A percentile compares a stretch with the other conserved stretches of the same genome.
Evolutionary conservation across 495 filamentous ascomycete species (phyloP).

Genomic region (Sphaerosporella brunnea): DNA sequence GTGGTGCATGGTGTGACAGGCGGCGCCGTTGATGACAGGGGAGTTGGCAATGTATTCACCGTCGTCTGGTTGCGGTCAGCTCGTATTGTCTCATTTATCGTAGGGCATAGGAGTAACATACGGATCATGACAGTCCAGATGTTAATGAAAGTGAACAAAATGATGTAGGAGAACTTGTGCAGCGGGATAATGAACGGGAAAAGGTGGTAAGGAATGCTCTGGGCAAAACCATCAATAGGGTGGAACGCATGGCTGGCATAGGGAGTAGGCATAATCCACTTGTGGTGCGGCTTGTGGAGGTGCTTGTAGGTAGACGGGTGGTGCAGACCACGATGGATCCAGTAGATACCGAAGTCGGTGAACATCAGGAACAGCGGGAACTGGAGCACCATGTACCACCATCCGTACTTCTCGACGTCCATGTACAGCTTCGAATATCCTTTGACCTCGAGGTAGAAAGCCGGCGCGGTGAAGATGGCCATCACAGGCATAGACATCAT

Average conservation of each 20-base stretch:
- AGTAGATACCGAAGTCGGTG: conserved; percentile 89
- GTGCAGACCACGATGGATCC: conserved; percentile 82
- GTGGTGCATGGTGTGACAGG: conserved; percentile 93
- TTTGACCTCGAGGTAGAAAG: conserved; percentile 66
- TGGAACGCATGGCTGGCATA: conserved; percentile 90
- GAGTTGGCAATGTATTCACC: conserved; percentile 86
- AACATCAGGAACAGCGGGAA: conserved; percentile 85
- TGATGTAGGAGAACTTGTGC: conserved; percentile 75
- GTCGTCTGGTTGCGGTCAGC: too few species aligned
- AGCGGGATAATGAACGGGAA: conserved; percentile 89
- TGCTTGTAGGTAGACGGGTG: conserved; percentile 66
- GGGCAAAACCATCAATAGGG: conserved; percentile 82
- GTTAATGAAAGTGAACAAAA: conserved; percentile 81
- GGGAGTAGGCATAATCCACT: conserved; percentile 98
- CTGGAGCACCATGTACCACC: conserved; percentile 64
- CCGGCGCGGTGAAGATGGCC: conserved; percentile 64
- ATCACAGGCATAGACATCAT: conserved; percentile 60
- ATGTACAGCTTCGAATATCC: conserved; percentile 84
- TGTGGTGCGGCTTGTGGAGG: conserved; percentile 95
- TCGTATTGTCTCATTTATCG: too few species aligned
- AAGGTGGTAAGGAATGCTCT: conserved; percentile 81
- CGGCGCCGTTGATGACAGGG: conserved; percentile 80
- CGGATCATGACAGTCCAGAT: conserved; percentile 94
- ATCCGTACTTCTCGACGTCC: conserved; percentile 46
- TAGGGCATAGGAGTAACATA: conserved; percentile 15